Evolutionary conservation across 305 asterid genomes (phyloP).

Genomic region (Rubia balearica): DNA sequence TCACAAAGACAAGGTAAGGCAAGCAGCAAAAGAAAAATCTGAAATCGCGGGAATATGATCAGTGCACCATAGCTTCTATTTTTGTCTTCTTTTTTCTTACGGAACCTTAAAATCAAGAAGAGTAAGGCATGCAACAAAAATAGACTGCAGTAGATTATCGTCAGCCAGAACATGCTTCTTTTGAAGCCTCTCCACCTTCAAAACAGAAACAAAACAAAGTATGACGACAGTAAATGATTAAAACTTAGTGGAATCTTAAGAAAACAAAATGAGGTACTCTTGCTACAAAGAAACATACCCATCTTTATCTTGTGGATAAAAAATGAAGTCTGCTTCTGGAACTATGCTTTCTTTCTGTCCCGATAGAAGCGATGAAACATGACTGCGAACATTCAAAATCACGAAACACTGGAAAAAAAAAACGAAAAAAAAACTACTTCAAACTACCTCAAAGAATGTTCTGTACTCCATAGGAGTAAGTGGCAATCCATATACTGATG

Average conservation of each 20-base stretch:
- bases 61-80: conserved; percentile 56
- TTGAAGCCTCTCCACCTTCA: conserved; percentile 88
- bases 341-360: conserved; percentile 54
- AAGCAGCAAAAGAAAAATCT: conserved; percentile 70
- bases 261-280: background rate
- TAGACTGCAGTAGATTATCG: conserved; percentile 54
- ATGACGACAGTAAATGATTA: background rate
- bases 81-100: conserved; percentile 42
- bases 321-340: conserved; percentile 71
- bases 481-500: conserved; percentile 59
- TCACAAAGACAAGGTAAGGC: conserved; percentile 77
- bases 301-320: conserved; percentile 62
- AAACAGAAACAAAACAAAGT: conserved; percentile 13
- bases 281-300: conserved; percentile 46
- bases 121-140: conserved; percentile 48
- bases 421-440: background rate
- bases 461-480: conserved; percentile 63
- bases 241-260: background rate
- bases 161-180: conserved; percentile 91
- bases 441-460: conserved; percentile 67
- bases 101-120: conserved; percentile 40
- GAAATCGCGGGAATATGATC: conserved; percentile 58
- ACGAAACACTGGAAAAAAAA: background rate
- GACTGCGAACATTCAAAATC: background rate
- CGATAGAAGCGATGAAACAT: conserved; percentile 23